Evolutionary conservation across 257 asterid genomes (phyloP).

Genomic region (Galeopsis tetrahit): DNA sequence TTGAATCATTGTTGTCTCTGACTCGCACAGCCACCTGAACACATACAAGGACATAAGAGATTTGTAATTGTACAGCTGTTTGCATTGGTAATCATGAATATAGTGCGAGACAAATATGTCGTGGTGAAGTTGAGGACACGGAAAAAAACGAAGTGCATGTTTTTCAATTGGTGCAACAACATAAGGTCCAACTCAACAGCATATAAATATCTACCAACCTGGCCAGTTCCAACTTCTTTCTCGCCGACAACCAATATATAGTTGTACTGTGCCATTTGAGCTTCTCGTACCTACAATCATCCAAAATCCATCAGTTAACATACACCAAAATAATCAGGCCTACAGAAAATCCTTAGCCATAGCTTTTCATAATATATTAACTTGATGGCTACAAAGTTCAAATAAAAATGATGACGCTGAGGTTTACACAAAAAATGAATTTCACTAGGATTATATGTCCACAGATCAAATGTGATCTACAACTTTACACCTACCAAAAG

Average conservation of each 20-base stretch:
- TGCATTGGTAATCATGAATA: too few relatives aligned
- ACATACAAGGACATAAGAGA: conserved; percentile 13
- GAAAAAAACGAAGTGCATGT: neutral
- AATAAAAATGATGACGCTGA: neutral
- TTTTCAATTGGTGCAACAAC: neutral
- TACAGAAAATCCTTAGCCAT: conserved; percentile 1
- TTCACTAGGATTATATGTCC: too few relatives aligned
- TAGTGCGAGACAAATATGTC: neutral
- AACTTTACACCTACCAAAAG: too few relatives aligned
- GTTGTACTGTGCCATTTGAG: conserved; percentile 93
- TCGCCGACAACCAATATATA: conserved; percentile 96
- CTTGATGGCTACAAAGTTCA: neutral
- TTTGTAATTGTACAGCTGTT: too few relatives aligned
- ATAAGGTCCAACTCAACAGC: neutral
- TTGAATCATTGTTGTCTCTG: conserved; percentile 57
- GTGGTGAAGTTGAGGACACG: neutral
- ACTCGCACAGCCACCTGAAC: conserved; percentile 77
- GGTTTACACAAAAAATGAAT: neutral
- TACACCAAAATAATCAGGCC: conserved; percentile 18
- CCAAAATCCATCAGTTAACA: conserved; percentile 15
- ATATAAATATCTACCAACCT: conserved; percentile 47
- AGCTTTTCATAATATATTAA: neutral
- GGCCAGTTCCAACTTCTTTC: conserved; percentile 78
- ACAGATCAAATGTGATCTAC: too few relatives aligned
- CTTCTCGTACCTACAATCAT: conserved; percentile 85